Evolutionary conservation across 129 eudicot species (phyloP).

Genomic region (Tagetes erecta): DNA sequence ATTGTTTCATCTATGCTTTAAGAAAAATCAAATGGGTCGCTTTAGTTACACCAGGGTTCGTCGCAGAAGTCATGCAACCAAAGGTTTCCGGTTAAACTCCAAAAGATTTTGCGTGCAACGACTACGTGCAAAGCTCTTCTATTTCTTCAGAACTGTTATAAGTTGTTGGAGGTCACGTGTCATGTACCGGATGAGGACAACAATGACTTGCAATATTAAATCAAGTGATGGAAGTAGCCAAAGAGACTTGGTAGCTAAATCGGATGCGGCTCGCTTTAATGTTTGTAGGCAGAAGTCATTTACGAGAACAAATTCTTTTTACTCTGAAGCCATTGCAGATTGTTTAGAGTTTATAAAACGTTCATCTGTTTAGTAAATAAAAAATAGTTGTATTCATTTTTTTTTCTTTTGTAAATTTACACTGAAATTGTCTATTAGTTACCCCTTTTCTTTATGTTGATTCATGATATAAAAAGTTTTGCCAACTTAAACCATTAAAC

Average conservation of each 20-base stretch:
- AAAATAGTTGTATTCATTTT: no score
- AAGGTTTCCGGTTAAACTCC: constrained; percentile 57
- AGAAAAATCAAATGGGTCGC: constrained; percentile 36
- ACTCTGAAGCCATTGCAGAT: constrained; percentile 90
- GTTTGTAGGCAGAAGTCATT: constrained; percentile 43
- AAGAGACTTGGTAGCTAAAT: constrained; percentile 26
- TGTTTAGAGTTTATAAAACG: constrained; percentile 90
- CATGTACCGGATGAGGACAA: constrained; percentile 27
- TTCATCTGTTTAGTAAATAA: constrained; percentile 39
- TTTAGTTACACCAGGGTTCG: constrained; percentile 52
- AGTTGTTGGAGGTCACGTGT: constrained; percentile 41
- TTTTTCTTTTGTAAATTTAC: no score
- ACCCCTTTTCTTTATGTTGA: not conserved
- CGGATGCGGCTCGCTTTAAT: constrained; percentile 5
- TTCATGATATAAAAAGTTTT: not conserved
- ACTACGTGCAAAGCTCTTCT: constrained; percentile 50
- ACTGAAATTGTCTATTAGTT: not conserved
- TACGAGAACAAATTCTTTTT: constrained; percentile 73
- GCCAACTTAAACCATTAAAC: no score
- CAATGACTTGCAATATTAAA: not conserved
- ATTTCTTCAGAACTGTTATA: constrained; percentile 36
- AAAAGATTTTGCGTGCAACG: constrained; percentile 62
- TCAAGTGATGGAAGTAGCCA: constrained; percentile 6
- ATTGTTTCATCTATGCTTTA: not conserved
- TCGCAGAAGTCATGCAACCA: constrained; percentile 38